Evolutionary conservation across 352 stramenopile genomes (phyloP), one percentile per base, ranked within the genome.

Genomic region (Phytophthora capsici): DNA sequence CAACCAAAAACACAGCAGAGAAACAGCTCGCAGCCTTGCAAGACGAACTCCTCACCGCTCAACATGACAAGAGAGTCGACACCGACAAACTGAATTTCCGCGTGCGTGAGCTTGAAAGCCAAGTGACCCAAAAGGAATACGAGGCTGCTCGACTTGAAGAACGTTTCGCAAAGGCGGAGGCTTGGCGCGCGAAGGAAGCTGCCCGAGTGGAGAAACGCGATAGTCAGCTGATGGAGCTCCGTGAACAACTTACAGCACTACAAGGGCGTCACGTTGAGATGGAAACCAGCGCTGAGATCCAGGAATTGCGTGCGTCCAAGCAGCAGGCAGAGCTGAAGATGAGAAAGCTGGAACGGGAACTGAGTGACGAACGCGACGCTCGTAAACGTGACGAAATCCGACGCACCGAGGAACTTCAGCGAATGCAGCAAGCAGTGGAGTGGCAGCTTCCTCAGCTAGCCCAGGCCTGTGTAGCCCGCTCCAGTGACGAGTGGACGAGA

Each of bases 381-480:
- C 67, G 73, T 10, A 69, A 75, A 36, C 64, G 73, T 17, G 62
- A 74, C 41, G 66, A 71, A 14, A 69, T 77, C 16, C 73, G 76
- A 38, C 70, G 56, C 16, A 65, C 69, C 1, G 64, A 77, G 23
- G 76, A 85, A 44, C 58, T 80, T 1, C 59, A 74, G 6, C 69
- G 61, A 3, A 71, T 81, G 48, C 73, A 84, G 34, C 69, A 85
- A 51, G 66, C 63, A 12, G 45, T 84, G 36, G 72, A 75, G 32
- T 82, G 66, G 66, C 78, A 88, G 26, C 57, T 88, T 6, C 78
- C 78, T 0, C 78, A 88, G 53, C 56, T 88, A 6, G 78, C 78
- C 3, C 75, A 80, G n/a, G 73, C 72, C 9, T 84, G 72, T 32
- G 76, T 84, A 43, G 71, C 66, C 7, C 58, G 76, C 32, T 70